Percentiles rank a stretch among this genome's conserved stretches.
Evolutionary conservation across 129 eudicot genomes (phyloP).

Genomic region (Arctium lappa): DNA sequence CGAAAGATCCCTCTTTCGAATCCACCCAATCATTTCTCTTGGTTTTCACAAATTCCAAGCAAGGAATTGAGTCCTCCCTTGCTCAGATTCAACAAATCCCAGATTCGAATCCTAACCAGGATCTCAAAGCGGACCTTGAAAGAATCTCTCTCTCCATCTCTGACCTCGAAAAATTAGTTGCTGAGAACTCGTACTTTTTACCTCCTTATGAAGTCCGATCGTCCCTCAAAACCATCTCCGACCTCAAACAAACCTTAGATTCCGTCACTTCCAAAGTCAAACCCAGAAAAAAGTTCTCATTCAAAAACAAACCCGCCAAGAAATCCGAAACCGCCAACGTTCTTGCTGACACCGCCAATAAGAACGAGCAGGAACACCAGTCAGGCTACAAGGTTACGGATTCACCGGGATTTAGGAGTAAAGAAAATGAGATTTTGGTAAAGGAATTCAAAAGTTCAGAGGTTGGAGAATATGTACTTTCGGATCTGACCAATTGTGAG

Average conservation of each 20-base stretch:
- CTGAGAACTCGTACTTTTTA: slow-evolving; percentile 68
- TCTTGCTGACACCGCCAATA: background rate
- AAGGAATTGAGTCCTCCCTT: slow-evolving; percentile 51
- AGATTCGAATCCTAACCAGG: slow-evolving; percentile 15
- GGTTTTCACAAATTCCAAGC: slow-evolving; percentile 53
- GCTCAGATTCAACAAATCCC: slow-evolving; percentile 35
- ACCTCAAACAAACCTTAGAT: slow-evolving; percentile 59
- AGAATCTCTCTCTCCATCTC: slow-evolving; percentile 47
- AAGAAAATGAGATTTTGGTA: slow-evolving; percentile 51
- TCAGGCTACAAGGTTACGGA: slow-evolving; percentile 28
- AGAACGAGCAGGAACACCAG: slow-evolving; percentile 6
- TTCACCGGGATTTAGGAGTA: slow-evolving; percentile 58
- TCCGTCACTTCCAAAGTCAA: slow-evolving; percentile 41
- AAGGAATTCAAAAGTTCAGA: slow-evolving; percentile 52
- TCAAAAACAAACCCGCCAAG: slow-evolving; percentile 47
- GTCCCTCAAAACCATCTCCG: slow-evolving; percentile 51
- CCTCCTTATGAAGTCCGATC: slow-evolving; percentile 80
- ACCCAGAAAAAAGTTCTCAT: slow-evolving; percentile 78
- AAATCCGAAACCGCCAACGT: slow-evolving; percentile 1
- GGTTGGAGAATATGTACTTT: slow-evolving; percentile 55
- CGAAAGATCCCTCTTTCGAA: slow-evolving; percentile 38
- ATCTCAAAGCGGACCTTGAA: slow-evolving; percentile 55
- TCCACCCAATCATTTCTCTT: slow-evolving; percentile 71
- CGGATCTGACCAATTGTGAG: slow-evolving; percentile 60
- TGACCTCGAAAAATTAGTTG: slow-evolving; percentile 64